Percentiles rank a stretch among this genome's conserved stretches.
These are phyloP conservation scores for Blastobotrys mokoenaii DNA, from an alignment of 805 yeast genomes.

Conservation along the genomic window DNA sequence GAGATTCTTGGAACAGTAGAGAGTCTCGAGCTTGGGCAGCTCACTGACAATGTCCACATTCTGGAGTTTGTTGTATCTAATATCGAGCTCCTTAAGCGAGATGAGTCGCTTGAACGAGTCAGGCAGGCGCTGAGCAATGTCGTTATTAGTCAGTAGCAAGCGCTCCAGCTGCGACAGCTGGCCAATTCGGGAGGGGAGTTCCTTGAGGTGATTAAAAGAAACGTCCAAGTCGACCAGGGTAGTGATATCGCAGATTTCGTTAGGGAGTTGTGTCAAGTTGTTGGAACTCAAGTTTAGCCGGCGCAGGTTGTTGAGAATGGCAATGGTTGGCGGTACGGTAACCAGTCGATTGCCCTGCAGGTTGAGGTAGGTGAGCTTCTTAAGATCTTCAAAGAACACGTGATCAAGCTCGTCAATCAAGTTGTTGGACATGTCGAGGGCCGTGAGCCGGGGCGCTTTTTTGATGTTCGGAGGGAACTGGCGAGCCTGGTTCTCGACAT, in stretches of 20 bases:
- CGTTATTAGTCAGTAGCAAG: conserved; percentile 69
- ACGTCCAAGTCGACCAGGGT: conserved; percentile 62
- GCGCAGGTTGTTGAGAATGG: conserved; percentile 43
- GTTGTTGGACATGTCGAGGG: conserved; percentile 71
- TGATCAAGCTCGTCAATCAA: conserved; percentile 45
- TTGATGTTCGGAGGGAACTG: conserved; percentile 66
- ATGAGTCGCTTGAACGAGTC: conserved; percentile 42
- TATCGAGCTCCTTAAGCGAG: conserved; percentile 61
- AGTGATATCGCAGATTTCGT: conserved; percentile 47
- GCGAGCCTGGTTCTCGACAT: conserved; percentile 64
- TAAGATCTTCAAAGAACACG: conserved; percentile 44
- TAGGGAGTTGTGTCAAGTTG: conserved; percentile 47
- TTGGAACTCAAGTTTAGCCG: conserved; percentile 76
- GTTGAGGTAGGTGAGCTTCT: conserved; percentile 47
- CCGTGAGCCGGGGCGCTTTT: conserved; percentile 56
- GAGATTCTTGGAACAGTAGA: conserved; percentile 65
- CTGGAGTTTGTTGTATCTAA: conserved; percentile 54
- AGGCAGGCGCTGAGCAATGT: conserved; percentile 46
- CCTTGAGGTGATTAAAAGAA: conserved; percentile 65
- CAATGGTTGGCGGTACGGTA: conserved; percentile 52
- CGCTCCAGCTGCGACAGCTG: conserved; percentile 53
- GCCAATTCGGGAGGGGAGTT: conserved; percentile 54
- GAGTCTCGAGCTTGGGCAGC: conserved; percentile 57
- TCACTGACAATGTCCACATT: conserved; percentile 49
- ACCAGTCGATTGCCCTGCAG: conserved; percentile 70